Evolutionary conservation across 2,329 filamentous ascomycete species (phyloP).

Genomic region (Colletotrichum orbiculare): DNA sequence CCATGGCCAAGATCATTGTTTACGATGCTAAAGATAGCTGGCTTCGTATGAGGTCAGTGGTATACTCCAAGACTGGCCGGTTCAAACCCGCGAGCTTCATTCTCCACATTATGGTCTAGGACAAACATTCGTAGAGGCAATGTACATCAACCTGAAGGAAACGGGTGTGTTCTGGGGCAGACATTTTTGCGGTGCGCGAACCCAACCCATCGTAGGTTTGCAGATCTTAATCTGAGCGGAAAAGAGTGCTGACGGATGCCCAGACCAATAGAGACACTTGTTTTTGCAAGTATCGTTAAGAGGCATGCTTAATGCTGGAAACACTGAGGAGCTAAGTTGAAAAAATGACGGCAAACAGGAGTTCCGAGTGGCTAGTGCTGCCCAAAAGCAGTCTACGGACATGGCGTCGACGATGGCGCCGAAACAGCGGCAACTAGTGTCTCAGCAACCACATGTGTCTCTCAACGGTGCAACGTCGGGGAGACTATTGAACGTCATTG

Average conservation of each 20-base stretch:
- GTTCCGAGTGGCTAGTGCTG: conserved; percentile 4
- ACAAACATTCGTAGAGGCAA: not conserved
- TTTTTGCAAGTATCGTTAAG: not conserved
- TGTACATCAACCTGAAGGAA: not conserved
- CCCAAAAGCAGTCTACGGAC: conserved; percentile 1
- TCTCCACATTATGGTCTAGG: not conserved
- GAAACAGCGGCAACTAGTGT: conserved; percentile 5
- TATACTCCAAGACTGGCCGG: not conserved
- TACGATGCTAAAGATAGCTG: not conserved
- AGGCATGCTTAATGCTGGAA: not conserved
- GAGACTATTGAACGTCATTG: not conserved
- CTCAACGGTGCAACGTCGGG: conserved; percentile 13
- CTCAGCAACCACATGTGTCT: conserved; percentile 8
- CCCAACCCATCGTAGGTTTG: conserved; percentile 7
- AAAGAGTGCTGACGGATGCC: not conserved
- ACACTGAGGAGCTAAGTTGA: not conserved
- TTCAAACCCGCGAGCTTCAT: not conserved
- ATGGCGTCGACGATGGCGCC: conserved; percentile 5
- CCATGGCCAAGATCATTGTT: too few species aligned
- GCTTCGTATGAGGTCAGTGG: conserved; percentile 13
- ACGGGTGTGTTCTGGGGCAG: not conserved
- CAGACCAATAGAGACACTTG: not conserved
- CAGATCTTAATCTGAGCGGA: conserved; percentile 13
- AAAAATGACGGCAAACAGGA: not conserved
- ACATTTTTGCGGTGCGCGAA: not conserved